Base-by-base conservation (phyloP, 2,329 filamentous ascomycete species). In the Pseudogymnoascus sp. region DNA sequence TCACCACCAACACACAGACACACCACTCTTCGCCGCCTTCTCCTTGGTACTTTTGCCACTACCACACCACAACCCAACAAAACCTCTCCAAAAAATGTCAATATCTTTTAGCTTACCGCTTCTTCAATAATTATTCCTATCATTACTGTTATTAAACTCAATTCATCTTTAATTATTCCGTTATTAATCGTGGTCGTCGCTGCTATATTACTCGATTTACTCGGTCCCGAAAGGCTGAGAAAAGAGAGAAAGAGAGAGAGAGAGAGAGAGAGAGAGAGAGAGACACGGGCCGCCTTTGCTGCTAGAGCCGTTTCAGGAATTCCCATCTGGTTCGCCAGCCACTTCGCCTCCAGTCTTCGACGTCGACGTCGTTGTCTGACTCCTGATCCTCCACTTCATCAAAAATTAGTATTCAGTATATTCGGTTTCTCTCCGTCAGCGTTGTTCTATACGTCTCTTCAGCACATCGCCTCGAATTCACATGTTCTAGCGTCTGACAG, bases 291-390 rank as follows among this genome's bases (percentile, higher is more conserved):
- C 51, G 51, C 13, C 51, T 57, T 45, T 57, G 51, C 51, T 57
- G 16, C 51, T 57, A 57, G 51, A 57, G 51, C 51, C 51, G 51
- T 57, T 57, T 57, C 51, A 57, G 51, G 51, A 57, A 57, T 57
- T 57, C 51, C 51, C 51, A 57, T 57, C 51, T 57, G 51, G 28
- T 57, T 57, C 51, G 51, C 51, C 51, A 57, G 51, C 51, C 51
- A 57, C 51, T 57, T 57, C 51, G 51, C 51, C 51, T 36, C 16
- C 51, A 34, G 51, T 57, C 51, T 57, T 57, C 51, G 51, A 57
- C 51, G 51, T 34, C 51, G 51, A 57, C 51, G 51, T 57, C 51
- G 51, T 19, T 57, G 51, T 57, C 51, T 57, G 51, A 57, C 51
- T 57, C 51, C 51, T 57, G 51, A 21, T 21, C 51, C 28, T 34